These are phyloP conservation scores for Diutina mesorugosa DNA, from an alignment of 1,139 yeast genomes.

Conservation along the genomic window DNA sequence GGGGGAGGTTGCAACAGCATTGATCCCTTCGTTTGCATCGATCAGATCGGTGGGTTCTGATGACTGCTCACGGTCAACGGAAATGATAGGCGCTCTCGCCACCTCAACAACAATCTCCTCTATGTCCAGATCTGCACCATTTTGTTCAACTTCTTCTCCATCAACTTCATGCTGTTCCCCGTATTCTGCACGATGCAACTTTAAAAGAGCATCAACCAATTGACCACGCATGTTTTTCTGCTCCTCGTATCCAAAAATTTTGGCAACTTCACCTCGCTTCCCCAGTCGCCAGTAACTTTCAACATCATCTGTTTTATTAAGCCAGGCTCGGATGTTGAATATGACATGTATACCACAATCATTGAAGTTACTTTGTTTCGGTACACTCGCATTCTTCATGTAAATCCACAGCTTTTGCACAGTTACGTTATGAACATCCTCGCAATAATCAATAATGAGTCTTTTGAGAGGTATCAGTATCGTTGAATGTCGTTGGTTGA, in stretches of 20 bases:
- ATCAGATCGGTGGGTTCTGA: not conserved
- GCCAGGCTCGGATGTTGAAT: slow-evolving; percentile 58
- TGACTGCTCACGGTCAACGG: too few species aligned
- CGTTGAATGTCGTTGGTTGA: slow-evolving; percentile 43
- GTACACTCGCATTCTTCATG: slow-evolving; percentile 46
- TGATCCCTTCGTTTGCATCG: too few species aligned
- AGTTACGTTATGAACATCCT: slow-evolving; percentile 41
- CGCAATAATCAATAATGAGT: slow-evolving; percentile 60
- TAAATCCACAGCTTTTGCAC: slow-evolving; percentile 31
- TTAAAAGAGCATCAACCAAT: slow-evolving; percentile 6
- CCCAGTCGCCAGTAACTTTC: slow-evolving; percentile 35
- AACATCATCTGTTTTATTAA: slow-evolving; percentile 37
- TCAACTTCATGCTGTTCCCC: not conserved
- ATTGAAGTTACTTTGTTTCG: slow-evolving; percentile 77
- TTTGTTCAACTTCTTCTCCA: slow-evolving; percentile 5
- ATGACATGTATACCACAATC: slow-evolving; percentile 95
- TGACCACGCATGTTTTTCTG: slow-evolving; percentile 5
- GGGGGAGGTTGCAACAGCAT: too few species aligned
- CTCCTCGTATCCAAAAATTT: slow-evolving; percentile 5
- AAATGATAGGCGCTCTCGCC: not conserved
- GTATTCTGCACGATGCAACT: slow-evolving; percentile 6
- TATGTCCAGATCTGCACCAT: slow-evolving; percentile 6
- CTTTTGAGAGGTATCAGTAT: slow-evolving; percentile 43
- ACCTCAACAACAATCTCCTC: not conserved
- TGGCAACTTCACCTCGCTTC: slow-evolving; percentile 9